Conservation (phyloP, 257 asterid species). For the Perilla frutescens region DNA sequence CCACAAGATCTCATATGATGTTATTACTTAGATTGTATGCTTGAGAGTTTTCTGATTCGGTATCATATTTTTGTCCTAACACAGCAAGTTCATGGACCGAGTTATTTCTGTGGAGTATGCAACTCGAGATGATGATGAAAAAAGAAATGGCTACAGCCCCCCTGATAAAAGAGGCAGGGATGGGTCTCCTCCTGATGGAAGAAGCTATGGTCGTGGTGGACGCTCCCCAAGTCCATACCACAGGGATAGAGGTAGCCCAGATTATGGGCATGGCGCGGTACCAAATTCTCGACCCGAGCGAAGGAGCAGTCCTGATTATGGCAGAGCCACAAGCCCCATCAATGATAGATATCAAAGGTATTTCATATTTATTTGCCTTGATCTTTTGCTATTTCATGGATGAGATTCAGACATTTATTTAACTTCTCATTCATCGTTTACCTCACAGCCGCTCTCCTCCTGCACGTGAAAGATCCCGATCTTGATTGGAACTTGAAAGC, state of each 20-base stretch:
- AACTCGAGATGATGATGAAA: slow-evolving; percentile 75
- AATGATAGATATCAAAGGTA: slow-evolving; percentile 70
- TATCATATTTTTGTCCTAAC: background rate
- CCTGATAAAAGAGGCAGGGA: slow-evolving; percentile 87
- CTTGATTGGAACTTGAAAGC: slow-evolving; percentile 45
- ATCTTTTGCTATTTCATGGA: slow-evolving; percentile 11
- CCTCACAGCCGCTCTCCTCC: slow-evolving; percentile 46
- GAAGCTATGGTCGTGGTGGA: slow-evolving; percentile 61
- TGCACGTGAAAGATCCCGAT: slow-evolving; percentile 65
- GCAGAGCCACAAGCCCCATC: slow-evolving; percentile 64
- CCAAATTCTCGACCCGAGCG: slow-evolving; percentile 66
- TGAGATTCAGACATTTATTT: background rate
- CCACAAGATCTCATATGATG: background rate
- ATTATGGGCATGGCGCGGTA: slow-evolving; percentile 79
- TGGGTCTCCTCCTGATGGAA: slow-evolving; percentile 63
- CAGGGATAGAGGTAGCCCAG: slow-evolving; percentile 91
- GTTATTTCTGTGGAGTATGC: slow-evolving; percentile 91
- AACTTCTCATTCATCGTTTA: slow-evolving; percentile 12
- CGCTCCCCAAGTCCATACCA: slow-evolving; percentile 81
- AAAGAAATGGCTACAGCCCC: slow-evolving; percentile 79
- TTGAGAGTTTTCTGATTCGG: slow-evolving; percentile 17
- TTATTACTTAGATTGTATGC: background rate
- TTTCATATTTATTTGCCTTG: background rate
- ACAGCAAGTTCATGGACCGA: slow-evolving; percentile 90
- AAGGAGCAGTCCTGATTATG: slow-evolving; percentile 66